Base-by-base conservation (phyloP, 2,329 filamentous ascomycete genomes). In the Aureobasidium zeae region DNA sequence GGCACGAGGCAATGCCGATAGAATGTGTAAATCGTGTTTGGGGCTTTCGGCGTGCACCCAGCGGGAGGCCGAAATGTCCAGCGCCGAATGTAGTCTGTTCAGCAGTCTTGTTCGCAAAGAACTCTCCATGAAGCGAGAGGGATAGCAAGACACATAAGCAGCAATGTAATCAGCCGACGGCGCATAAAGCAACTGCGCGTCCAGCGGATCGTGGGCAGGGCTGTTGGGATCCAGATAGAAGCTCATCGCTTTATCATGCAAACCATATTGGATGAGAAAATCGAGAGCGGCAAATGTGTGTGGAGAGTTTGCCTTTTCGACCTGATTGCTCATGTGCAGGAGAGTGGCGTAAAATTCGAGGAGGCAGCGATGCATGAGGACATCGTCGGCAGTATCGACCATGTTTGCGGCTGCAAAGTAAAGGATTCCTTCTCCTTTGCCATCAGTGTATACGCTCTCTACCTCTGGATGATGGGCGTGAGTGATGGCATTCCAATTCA, bases 321-420 rank as follows among this genome's bases (percentile, higher is more conserved):
- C 56, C 0, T 53, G 51, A 35, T 53, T 61, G 33, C 63, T 61
- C 2, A 67, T 65, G 22, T 62, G 61, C 21, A 79, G 62, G 2
- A 78, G 57, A n/a, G 72, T 67, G 15, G 68, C 64, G 53, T 68
- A 76, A 56, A 78, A 79, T 49, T 74, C 69, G 47, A 79, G 62
- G 30, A 77, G 59, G 4, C 70, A 74, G 61, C 76, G 71, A 49
- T 77, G 70, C 72, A 79, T 74, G 35, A 80, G 60, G 3, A 78
- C 66, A 53, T 80, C 76, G 22, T 68, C 67, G 33, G 64, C 59
- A 2, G 60, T 64, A 48, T 80, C 70, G 2, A 78, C 69, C 73
- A 79, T 78, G 30, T 67, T 63, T 36, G 65, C 57, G 3, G 71
- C 62, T 5, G 70, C 71, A 46, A 76, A 79, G 24, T 77, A 69